Evolutionary conservation across 164 flowering plant genomes (phyloP), one percentile per base, ranked within the genome.

Genomic region (Akebia trifoliata): DNA sequence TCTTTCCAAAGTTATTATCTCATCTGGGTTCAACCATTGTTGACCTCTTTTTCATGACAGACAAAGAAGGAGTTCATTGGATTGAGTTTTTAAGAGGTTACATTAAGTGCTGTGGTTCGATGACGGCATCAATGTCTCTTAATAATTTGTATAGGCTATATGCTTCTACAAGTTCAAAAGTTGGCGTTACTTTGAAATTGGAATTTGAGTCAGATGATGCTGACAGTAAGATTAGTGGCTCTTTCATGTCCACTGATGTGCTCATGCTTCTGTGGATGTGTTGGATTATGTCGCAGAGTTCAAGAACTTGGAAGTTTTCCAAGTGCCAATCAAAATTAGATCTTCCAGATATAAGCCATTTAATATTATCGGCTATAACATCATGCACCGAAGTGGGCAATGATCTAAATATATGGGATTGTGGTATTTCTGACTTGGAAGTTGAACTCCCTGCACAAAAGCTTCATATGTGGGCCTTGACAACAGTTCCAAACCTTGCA

Each of bases 81-180:
- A 51, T 82, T 43, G 89, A 86, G 56, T 93, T 87, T 65, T 59
- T 85, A 65, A 80, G 69, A 66, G 99, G 96, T 12, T 90, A 82
- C 63, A 66, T 71, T 21, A 79, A 72, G 39, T 80, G 92, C 55
- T 85, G 92, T 63, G 90, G 85, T 24, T 78, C 82, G 63, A 71
- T 70, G 69, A 50, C 85, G 18, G 63, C 76, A 4, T 82, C 96
- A 0, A 42, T 68, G 37, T 71, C 75, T 10, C 60, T 93, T 20
- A 74, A 65, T 53, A 63, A 35, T 11, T 62, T 90, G 65, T 67
- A 70, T 62, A 85, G 78, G 74, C 70, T 87, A n/a, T 79, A 78
- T 75, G 71, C 71, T 8, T 61, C 51, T 15, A 37, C 78, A 26
- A 26, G 51, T 52, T 67, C 32, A 46, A 85, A 80, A 48, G 77